Base-by-base conservation (phyloP, 345 rosid species). In the Trapa incisa region DNA sequence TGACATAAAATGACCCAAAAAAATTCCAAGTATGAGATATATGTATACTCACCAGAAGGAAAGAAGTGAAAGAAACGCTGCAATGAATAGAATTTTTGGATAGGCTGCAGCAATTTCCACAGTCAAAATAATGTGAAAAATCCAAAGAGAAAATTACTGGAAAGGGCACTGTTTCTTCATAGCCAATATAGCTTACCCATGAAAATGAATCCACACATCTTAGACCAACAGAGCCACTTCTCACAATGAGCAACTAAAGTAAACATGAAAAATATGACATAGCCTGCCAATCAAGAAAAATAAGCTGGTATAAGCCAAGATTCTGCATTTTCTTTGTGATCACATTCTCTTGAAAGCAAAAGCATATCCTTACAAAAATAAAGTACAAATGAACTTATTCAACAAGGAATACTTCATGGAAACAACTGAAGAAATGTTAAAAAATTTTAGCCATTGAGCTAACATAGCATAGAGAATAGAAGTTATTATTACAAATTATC, bases 51-150 rank as follows among this genome's bases (percentile, higher is more conserved):
- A 85, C 90, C 90, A 85, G 86, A 85, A 85, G 65, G 90, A 83
- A 22, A 80, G 70, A 73, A 83, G 87, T 53, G 83, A 79, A 65
- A 85, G 86, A 79, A 81, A 85, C 56, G 87, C 77, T 15, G 87
- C 86, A 2, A 83, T 77, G 74, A 81, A 81, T 68, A 83, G 81
- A 72, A 85, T 80, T 42, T 80, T 69, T 11, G 89, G 87, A 65
- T 70, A 81, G n/a, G 89, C 89, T 85, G 87, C 83, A 79, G 67
- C 35, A 37, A 73, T 29, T 74, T 62, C 41, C 60, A 67, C 43
- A 67, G 65, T 53, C 53, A 66, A 65, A 48, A 67, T 15, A 35
- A 39, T 50, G 47, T 63, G 67, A 29, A 47, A 29, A 32, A 29
- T 50, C 22, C 16, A 32, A 32, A 41, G 61, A 56, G 17, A 61